Evolutionary conservation across 2,329 filamentous ascomycete genomes (phyloP).

Genomic region (Ilyonectria destructans): DNA sequence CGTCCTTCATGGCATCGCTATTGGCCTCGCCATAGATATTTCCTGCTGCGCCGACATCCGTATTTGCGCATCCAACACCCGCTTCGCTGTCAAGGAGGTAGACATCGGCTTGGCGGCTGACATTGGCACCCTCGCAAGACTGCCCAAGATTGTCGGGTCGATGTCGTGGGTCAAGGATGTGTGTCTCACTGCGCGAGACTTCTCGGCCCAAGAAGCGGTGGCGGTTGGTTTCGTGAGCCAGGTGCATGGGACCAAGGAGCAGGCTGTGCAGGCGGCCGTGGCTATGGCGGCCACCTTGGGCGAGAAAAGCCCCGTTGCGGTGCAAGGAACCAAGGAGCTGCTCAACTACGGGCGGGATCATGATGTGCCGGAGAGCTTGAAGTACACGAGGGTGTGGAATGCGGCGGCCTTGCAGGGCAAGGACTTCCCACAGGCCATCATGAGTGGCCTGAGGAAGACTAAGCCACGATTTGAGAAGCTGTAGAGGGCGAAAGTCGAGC

Average conservation of each 20-base stretch:
- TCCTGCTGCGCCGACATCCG: constrained; percentile 80
- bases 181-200: constrained; percentile 79
- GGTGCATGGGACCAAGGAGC: constrained; percentile 75
- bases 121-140: constrained; percentile 81
- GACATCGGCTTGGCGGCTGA: constrained; percentile 88
- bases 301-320: constrained; percentile 88
- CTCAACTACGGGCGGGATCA: constrained; percentile 88
- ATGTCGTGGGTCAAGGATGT: constrained; percentile 87
- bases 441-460: constrained; percentile 84
- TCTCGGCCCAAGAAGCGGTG: constrained; percentile 78
- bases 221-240: constrained; percentile 79
- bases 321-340: constrained; percentile 90
- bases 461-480: constrained; percentile 90
- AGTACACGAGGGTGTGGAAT: constrained; percentile 93
- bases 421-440: constrained; percentile 82
- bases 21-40: constrained; percentile 85
- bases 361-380: constrained; percentile 82
- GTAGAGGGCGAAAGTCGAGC: constrained; percentile 56
- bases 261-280: constrained; percentile 75
- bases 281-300: constrained; percentile 78
- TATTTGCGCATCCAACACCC: constrained; percentile 72
- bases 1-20: constrained; percentile 83
- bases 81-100: constrained; percentile 84
- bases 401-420: constrained; percentile 84
- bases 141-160: constrained; percentile 82